Evolutionary conservation across 352 stramenopile species (phyloP), one percentile per base, ranked within the genome.

Genomic region (Pythium oligandrum): DNA sequence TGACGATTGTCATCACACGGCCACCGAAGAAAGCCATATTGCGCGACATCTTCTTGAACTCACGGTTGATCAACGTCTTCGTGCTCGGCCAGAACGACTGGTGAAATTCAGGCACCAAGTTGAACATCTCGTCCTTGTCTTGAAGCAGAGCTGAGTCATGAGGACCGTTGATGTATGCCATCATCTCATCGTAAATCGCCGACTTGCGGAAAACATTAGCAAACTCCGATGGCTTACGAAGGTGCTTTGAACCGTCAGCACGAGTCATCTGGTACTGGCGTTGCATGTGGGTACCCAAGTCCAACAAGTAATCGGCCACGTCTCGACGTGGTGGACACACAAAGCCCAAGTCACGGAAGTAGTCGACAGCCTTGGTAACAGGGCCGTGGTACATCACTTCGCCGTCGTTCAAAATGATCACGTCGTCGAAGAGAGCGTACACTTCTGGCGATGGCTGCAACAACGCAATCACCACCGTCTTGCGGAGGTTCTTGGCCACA

Each of bases 401-500:
- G n/a, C n/a, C n/a, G n/a, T n/a, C n/a, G 63, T 90, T 90, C 40
- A 98, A 46, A 17, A 98, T 60, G 39, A 97, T 78, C 3, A 98
- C 57, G 50, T 97, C 78, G 65, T 98, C 94, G 61, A 98, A 98
- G n/a, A 98, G 68, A 4, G 74, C 71, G 38, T 96, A 93, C 4
- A 96, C 89, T 68, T 98, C 93, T 4, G 94, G 94, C 10, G 92
- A 78, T 34, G 93, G 93, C n/a, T n/a, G n/a, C n/a, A n/a, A n/a
- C n/a, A n/a, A n/a, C n/a, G n/a, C n/a, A n/a, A n/a, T n/a, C n/a
- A n/a, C n/a, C n/a, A n/a, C n/a, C n/a, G n/a, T n/a, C n/a, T n/a
- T n/a, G n/a, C n/a, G n/a, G n/a, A n/a, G n/a, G n/a, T n/a, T n/a
- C n/a, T n/a, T n/a, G n/a, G n/a, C n/a, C n/a, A n/a, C n/a, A n/a